phyloP scores from a whole-genome alignment of 352 stramenopile genomes.

The Phytophthora cajani region DNA sequence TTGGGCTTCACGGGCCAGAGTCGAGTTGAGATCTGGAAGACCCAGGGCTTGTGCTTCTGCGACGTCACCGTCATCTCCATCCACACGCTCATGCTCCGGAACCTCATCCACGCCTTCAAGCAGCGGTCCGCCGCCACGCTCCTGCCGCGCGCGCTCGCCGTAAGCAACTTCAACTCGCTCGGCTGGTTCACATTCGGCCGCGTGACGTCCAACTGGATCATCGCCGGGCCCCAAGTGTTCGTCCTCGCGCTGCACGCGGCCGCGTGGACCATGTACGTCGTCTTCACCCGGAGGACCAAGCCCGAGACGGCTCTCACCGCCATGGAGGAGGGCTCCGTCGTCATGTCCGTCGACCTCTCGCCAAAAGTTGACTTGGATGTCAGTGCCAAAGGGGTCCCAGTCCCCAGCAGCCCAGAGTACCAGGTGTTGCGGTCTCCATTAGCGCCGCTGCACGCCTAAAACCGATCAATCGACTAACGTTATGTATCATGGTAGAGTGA shows the following conservation, averaged over 20 bases:
- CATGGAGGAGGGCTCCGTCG: constrained; percentile 20
- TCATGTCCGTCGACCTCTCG: constrained; percentile 23
- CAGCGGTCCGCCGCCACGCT: constrained; percentile 47
- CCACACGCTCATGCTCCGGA: constrained; percentile 52
- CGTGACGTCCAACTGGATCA: constrained; percentile 61
- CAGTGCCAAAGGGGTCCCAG: constrained; percentile 8
- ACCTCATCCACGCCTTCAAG: constrained; percentile 41
- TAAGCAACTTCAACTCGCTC: constrained; percentile 56
- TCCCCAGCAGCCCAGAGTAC: constrained; percentile 28
- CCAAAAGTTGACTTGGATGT: constrained; percentile 19
- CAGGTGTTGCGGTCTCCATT: constrained; percentile 26
- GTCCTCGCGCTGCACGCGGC: constrained; percentile 44
- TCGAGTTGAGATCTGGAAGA: constrained; percentile 32
- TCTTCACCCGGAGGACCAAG: constrained; percentile 27
- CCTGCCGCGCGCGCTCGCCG: constrained; percentile 43
- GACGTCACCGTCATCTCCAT: constrained; percentile 41
- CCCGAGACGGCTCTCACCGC: neutral
- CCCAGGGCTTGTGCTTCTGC: constrained; percentile 44
- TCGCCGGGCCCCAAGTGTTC: constrained; percentile 53
- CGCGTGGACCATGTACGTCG: constrained; percentile 42
- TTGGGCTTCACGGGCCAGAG: constrained; percentile 37
- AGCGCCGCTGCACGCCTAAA: constrained; percentile 15
- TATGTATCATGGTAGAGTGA: neutral
- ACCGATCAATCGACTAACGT: constrained; percentile 2
- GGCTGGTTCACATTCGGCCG: constrained; percentile 59